These are phyloP conservation scores for Durotheca rogersii DNA, from an alignment of 495 filamentous ascomycete species.

Conservation along the genomic window DNA sequence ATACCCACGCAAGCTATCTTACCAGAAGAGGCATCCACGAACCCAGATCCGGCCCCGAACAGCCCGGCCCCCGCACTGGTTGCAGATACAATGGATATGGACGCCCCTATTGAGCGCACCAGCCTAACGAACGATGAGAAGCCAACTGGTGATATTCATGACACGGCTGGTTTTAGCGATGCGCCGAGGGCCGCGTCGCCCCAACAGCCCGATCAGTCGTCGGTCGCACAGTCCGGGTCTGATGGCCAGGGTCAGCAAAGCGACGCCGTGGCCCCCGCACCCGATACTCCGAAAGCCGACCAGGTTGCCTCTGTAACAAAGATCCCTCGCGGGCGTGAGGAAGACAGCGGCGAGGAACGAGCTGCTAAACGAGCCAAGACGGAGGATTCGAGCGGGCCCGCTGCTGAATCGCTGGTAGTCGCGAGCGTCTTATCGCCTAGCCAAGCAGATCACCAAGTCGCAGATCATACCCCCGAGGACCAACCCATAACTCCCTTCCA, in stretches of 20 bases:
- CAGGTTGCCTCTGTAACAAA: conserved; percentile 46
- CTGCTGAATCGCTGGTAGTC: conserved; percentile 33
- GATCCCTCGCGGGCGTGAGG: conserved; percentile 69
- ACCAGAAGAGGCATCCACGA: conserved; percentile 2
- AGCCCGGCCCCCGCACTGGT: background rate
- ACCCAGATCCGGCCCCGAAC: conserved; percentile 3
- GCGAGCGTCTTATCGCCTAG: conserved; percentile 10
- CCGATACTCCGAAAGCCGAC: conserved; percentile 43
- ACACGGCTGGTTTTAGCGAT: conserved; percentile 32
- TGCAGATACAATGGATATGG: conserved; percentile 38
- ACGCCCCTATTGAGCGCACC: conserved; percentile 18
- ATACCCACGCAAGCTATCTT: conserved; percentile 4
- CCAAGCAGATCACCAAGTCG: conserved; percentile 18
- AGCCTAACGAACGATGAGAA: conserved; percentile 10
- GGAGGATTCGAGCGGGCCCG: conserved; percentile 34
- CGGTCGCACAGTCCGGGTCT: conserved; percentile 33
- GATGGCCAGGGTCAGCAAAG: conserved; percentile 33
- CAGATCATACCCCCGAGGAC: conserved; percentile 31
- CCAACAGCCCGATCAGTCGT: conserved; percentile 25
- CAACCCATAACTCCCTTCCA: conserved; percentile 49
- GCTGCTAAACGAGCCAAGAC: conserved; percentile 76
- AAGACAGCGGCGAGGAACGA: conserved; percentile 68
- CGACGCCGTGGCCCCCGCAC: conserved; percentile 19
- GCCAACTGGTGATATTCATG: conserved; percentile 27
- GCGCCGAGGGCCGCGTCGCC: conserved; percentile 25